Percentiles rank a stretch among this genome's conserved stretches.
Conservation (phyloP, 495 filamentous ascomycete genomes). For the Geoglossum glabrum region DNA sequence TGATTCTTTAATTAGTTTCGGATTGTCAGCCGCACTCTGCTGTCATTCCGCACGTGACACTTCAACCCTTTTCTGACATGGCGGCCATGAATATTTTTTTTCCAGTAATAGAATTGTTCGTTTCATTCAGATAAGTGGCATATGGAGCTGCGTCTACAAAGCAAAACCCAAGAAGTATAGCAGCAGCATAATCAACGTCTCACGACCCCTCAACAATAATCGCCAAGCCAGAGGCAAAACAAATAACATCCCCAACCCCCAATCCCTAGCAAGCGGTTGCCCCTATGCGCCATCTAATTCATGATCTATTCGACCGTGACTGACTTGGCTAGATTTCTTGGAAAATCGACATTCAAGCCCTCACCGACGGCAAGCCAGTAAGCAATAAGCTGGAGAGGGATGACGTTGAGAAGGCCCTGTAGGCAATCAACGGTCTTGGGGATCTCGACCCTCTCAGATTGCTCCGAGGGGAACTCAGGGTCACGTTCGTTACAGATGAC, state of each 20-base stretch:
- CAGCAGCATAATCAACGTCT: not conserved
- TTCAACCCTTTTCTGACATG: not conserved
- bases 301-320: slow-evolving; percentile 76
- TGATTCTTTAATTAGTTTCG: too few relatives aligned
- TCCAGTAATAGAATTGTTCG: not conserved
- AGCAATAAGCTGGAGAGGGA: slow-evolving; percentile 88
- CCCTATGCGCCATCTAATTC: not conserved
- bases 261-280: not conserved
- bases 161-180: not conserved
- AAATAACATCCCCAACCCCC: not conserved
- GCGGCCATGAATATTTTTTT: not conserved
- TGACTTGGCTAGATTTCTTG: slow-evolving; percentile 93
- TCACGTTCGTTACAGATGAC: slow-evolving; percentile 92
- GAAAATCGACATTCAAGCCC: slow-evolving; percentile 94
- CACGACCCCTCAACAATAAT: not conserved
- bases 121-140: not conserved
- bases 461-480: slow-evolving; percentile 65
- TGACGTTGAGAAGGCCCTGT: slow-evolving; percentile 92
- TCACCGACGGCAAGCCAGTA: slow-evolving; percentile 97
- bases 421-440: slow-evolving; percentile 88
- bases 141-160: not conserved
- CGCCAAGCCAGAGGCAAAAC: not conserved
- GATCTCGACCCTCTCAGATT: slow-evolving; percentile 92
- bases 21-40: too few relatives aligned
- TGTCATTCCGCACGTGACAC: not conserved